Percentiles rank a stretch among this genome's conserved stretches.
Conservation (phyloP, 2,329 filamentous ascomycete species). For the Verruconis gallopava region DNA sequence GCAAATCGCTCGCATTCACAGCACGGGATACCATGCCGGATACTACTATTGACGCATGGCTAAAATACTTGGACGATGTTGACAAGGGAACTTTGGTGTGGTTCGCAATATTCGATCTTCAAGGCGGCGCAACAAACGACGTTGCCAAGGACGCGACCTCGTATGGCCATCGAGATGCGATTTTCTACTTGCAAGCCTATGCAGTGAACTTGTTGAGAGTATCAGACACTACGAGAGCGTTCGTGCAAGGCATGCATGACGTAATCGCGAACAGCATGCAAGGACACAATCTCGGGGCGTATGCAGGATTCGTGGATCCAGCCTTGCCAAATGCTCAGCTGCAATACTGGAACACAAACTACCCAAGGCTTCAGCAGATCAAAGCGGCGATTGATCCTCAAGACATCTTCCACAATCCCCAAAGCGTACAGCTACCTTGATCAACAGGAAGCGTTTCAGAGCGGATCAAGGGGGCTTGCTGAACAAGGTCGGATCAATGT, state of each 20-base stretch:
- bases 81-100: slow-evolving; percentile 42
- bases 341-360: slow-evolving; percentile 44
- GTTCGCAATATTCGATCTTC: slow-evolving; percentile 50
- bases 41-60: slow-evolving; percentile 35
- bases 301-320: slow-evolving; percentile 52
- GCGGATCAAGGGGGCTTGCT: too few relatives aligned
- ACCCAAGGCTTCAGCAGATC: slow-evolving; percentile 34
- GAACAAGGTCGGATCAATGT: too few relatives aligned
- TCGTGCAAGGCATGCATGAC: slow-evolving; percentile 29
- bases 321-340: slow-evolving; percentile 30
- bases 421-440: slow-evolving; percentile 24
- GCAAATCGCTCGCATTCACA: slow-evolving; percentile 44
- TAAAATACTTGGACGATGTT: slow-evolving; percentile 39
- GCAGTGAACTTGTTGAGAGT: slow-evolving; percentile 31
- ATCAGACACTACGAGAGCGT: slow-evolving; percentile 5
- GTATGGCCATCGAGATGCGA: slow-evolving; percentile 50
- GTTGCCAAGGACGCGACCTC: slow-evolving; percentile 43
- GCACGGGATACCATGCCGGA: slow-evolving; percentile 35
- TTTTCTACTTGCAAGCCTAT: slow-evolving; percentile 53
- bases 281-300: slow-evolving; percentile 34
- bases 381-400: slow-evolving; percentile 41
- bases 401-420: slow-evolving; percentile 46
- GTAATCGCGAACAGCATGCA: slow-evolving; percentile 28
- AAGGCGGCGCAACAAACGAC: slow-evolving; percentile 48
- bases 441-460: too few relatives aligned